These are phyloP conservation scores for Beauveria caledonica DNA, from an alignment of 2,329 filamentous ascomycete genomes.

Conservation along the genomic window DNA sequence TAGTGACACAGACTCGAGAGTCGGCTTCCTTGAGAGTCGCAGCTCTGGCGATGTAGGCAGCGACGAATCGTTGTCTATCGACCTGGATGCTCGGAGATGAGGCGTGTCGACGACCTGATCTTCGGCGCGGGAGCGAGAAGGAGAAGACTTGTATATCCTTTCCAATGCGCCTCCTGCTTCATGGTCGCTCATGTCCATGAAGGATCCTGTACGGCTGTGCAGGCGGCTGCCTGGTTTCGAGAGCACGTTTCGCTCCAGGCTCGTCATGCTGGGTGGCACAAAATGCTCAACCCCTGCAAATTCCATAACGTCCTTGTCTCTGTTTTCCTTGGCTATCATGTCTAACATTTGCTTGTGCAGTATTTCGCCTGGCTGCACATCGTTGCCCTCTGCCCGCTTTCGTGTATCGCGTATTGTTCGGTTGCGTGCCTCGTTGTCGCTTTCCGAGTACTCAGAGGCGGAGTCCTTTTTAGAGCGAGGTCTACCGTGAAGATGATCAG, in stretches of 20 bases:
- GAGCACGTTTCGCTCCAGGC: constrained; percentile 21
- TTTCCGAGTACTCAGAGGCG: constrained; percentile 53
- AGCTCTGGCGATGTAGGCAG: constrained; percentile 44
- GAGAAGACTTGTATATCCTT: constrained; percentile 16
- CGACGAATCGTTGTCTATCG: constrained; percentile 38
- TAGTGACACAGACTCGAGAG: constrained; percentile 49
- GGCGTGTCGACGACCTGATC: constrained; percentile 44
- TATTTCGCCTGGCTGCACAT: constrained; percentile 36
- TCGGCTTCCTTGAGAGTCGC: constrained; percentile 36
- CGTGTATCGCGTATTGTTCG: not conserved
- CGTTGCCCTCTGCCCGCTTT: not conserved
- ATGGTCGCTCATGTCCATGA: constrained; percentile 31
- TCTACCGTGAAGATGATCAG: constrained; percentile 41
- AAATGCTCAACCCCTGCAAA: constrained; percentile 26
- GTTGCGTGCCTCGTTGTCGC: constrained; percentile 34
- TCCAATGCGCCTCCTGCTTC: constrained; percentile 25
- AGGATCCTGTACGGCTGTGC: constrained; percentile 29
- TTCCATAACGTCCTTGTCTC: constrained; percentile 31
- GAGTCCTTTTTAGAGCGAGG: constrained; percentile 41
- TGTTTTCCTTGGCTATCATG: constrained; percentile 47
- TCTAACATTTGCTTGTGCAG: constrained; percentile 56
- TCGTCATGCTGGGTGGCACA: constrained; percentile 26
- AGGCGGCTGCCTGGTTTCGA: constrained; percentile 24
- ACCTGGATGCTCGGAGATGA: constrained; percentile 26
- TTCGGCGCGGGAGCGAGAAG: constrained; percentile 21